Evolutionary conservation across 2,329 filamentous ascomycete genomes (phyloP).

Genomic region (Cryoendolithus antarcticus): DNA sequence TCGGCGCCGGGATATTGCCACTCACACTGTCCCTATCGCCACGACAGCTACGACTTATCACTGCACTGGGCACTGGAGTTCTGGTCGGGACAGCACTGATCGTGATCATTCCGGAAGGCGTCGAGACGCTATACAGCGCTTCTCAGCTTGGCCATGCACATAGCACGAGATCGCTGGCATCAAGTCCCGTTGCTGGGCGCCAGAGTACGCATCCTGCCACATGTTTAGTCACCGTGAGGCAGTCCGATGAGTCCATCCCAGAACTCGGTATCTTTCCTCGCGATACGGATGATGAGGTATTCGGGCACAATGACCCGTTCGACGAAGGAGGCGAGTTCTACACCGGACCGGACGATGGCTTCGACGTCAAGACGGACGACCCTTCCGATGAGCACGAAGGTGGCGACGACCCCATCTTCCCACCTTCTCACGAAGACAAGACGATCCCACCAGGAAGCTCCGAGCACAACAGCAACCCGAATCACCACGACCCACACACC

Average conservation of each 20-base stretch:
- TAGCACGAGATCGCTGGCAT: slow-evolving; percentile 4
- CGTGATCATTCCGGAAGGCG: slow-evolving; percentile 93
- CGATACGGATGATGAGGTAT: not conserved
- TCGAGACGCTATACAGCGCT: slow-evolving; percentile 71
- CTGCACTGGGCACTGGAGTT: slow-evolving; percentile 84
- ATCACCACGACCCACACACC: slow-evolving; percentile 47
- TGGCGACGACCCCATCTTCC: not conserved
- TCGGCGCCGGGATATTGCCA: slow-evolving; percentile 81
- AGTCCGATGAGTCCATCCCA: not conserved
- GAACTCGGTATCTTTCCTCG: too few species aligned
- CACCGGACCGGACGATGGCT: slow-evolving; percentile 22
- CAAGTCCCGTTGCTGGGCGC: not conserved
- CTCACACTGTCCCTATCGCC: slow-evolving; percentile 78
- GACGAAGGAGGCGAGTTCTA: slow-evolving; percentile 6
- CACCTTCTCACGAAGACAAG: not conserved
- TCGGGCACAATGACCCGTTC: not conserved
- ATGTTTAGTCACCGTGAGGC: not conserved
- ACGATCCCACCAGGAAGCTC: slow-evolving; percentile 2
- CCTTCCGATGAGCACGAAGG: slow-evolving; percentile 10
- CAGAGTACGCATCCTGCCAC: not conserved
- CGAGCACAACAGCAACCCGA: slow-evolving; percentile 7
- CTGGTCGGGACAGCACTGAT: slow-evolving; percentile 90
- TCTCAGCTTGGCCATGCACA: slow-evolving; percentile 12
- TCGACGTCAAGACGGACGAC: slow-evolving; percentile 5
- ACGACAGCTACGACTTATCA: slow-evolving; percentile 77